Conservation (phyloP, 768 basidiomycete species). For the Serendipita sp. region DNA sequence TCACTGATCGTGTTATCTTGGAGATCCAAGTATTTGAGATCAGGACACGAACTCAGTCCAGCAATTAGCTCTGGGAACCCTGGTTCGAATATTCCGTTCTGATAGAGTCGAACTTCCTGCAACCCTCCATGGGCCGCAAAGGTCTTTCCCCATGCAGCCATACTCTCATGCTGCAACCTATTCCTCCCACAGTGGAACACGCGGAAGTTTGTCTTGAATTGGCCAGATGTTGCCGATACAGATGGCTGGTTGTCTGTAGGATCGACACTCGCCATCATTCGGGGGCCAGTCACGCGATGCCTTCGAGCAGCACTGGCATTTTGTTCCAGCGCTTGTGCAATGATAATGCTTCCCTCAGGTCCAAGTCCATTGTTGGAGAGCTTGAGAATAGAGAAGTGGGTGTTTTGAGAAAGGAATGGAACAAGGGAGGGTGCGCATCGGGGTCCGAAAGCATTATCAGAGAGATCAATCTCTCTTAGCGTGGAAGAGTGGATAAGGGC, state of each 20-base stretch:
- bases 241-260: not conserved
- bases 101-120: conserved; percentile 76
- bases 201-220: conserved; percentile 40
- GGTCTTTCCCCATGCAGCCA: conserved; percentile 68
- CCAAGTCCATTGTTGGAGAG: conserved; percentile 97
- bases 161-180: conserved; percentile 80
- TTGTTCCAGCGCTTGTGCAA: conserved; percentile 67
- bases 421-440: conserved; percentile 90
- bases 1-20: conserved; percentile 51
- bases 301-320: conserved; percentile 33
- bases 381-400: conserved; percentile 64
- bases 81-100: conserved; percentile 92
- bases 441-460: conserved; percentile 93
- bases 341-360: conserved; percentile 66
- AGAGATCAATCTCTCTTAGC: conserved; percentile 76
- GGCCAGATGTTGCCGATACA: not conserved
- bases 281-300: not conserved
- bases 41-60: conserved; percentile 51
- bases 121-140: conserved; percentile 73
- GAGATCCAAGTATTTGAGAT: conserved; percentile 65
- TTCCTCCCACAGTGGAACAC: conserved; percentile 88
- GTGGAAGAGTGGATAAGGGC: conserved; percentile 65
- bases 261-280: not conserved
- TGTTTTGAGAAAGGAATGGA: conserved; percentile 70
- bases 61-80: conserved; percentile 66